These are phyloP conservation scores for Nakataea oryzae DNA, from an alignment of 2,329 filamentous ascomycete species.

Conservation along the genomic window DNA sequence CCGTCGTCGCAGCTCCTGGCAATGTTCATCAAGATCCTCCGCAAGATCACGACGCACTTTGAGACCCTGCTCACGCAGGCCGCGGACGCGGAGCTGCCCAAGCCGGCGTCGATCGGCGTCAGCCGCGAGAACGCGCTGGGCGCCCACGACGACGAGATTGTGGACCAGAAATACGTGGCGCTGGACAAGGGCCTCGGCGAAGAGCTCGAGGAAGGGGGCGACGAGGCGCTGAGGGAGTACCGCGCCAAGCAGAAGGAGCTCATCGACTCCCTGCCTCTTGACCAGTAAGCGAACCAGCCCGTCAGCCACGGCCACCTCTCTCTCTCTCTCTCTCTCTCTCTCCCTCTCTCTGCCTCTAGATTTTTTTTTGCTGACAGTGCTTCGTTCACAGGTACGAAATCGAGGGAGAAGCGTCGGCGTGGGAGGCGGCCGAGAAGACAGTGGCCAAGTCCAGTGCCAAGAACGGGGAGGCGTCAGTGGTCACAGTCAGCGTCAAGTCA, in stretches of 20 bases:
- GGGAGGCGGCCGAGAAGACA: slow-evolving; percentile 66
- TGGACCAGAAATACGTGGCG: slow-evolving; percentile 57
- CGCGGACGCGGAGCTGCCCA: slow-evolving; percentile 56
- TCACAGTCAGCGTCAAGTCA: slow-evolving; percentile 70
- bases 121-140: slow-evolving; percentile 48
- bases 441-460: slow-evolving; percentile 44
- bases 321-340: too few relatives aligned
- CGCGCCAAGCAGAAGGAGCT: slow-evolving; percentile 75
- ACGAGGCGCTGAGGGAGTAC: slow-evolving; percentile 62
- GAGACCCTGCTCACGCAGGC: slow-evolving; percentile 63
- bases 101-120: slow-evolving; percentile 44
- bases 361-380: slow-evolving; percentile 11
- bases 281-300: slow-evolving; percentile 53
- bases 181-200: slow-evolving; percentile 64
- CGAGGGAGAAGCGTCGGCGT: slow-evolving; percentile 48
- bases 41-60: slow-evolving; percentile 77
- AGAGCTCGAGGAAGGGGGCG: slow-evolving; percentile 74
- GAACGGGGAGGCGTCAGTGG: slow-evolving; percentile 45
- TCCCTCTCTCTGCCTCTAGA: too few relatives aligned
- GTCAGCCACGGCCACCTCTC: too few relatives aligned
- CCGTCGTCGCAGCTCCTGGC: slow-evolving; percentile 73
- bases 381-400: slow-evolving; percentile 52
- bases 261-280: slow-evolving; percentile 82
- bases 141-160: slow-evolving; percentile 59
- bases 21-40: slow-evolving; percentile 94